These are phyloP conservation scores for Fusarium sp. DNA, from an alignment of 2,329 filamentous ascomycete species.

Conservation along the genomic window DNA sequence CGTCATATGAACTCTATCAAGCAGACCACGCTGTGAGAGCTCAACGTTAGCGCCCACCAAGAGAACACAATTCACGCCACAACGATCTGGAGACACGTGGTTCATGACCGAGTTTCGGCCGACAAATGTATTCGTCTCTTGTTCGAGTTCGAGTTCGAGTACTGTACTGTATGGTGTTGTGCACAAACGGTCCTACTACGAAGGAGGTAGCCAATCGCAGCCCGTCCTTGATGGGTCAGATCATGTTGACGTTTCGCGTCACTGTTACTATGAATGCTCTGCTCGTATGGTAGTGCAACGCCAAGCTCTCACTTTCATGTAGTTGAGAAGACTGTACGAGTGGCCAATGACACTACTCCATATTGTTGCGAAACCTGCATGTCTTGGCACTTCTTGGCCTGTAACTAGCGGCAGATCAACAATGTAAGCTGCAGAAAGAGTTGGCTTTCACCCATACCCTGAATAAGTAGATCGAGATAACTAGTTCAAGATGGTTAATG, in stretches of 20 bases:
- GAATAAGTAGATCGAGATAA: background rate
- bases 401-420: background rate
- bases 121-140: background rate
- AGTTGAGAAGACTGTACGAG: background rate
- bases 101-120: background rate
- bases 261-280: no score
- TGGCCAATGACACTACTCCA: background rate
- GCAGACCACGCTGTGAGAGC: background rate
- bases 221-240: no score
- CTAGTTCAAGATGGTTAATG: background rate
- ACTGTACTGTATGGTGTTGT: background rate
- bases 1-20: background rate
- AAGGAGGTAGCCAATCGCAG: background rate
- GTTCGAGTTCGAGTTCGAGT: background rate
- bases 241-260: background rate
- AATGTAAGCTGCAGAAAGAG: background rate
- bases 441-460: background rate
- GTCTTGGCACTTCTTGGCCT: background rate
- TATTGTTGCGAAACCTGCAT: background rate
- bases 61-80: background rate
- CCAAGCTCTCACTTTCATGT: no score
- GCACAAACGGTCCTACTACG: background rate
- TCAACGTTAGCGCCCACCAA: background rate
- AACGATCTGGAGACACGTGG: background rate
- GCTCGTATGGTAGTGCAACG: no score